Percentiles rank a stretch among this genome's conserved stretches.
Conservation (phyloP, 768 basidiomycete species). For the Termitomyces sp. region DNA sequence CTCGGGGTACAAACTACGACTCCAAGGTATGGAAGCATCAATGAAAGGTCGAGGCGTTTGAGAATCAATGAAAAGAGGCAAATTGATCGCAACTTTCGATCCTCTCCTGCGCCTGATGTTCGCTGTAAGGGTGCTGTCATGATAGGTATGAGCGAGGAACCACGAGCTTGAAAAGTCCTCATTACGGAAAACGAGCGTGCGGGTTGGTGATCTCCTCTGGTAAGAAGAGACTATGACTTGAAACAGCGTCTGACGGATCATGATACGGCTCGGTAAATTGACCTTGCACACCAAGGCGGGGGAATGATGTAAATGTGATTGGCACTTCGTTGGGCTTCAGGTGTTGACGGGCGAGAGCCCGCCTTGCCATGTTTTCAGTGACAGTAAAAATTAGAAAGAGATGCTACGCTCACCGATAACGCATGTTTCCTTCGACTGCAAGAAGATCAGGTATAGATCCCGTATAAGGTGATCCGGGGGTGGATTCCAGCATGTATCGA, state of each 20-base stretch:
- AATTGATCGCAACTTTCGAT: conserved; percentile 92
- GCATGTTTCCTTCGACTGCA: conserved; percentile 93
- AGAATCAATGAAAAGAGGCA: conserved; percentile 87
- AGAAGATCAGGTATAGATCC: conserved; percentile 83
- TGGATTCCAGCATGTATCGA: conserved; percentile 97
- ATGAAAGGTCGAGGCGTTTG: conserved; percentile 88
- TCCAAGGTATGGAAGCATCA: conserved; percentile 89
- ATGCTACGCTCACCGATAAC: conserved; percentile 60
- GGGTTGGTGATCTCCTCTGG: conserved; percentile 96
- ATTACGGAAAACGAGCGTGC: conserved; percentile 93
- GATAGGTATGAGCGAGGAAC: conserved; percentile 10
- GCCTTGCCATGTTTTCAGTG: conserved; percentile 39
- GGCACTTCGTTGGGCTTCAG: conserved; percentile 86
- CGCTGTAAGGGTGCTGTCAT: conserved; percentile 85
- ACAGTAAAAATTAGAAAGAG: background rate
- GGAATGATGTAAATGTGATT: conserved; percentile 93
- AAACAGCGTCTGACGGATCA: conserved; percentile 69
- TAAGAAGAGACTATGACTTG: conserved; percentile 91
- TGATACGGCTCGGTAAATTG: conserved; percentile 91
- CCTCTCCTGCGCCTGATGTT: conserved; percentile 90
- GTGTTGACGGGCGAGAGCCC: conserved; percentile 78
- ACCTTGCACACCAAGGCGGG: conserved; percentile 83
- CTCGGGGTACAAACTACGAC: conserved; percentile 78
- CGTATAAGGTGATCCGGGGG: conserved; percentile 93
- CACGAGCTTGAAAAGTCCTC: conserved; percentile 9